phyloP scores from a whole-genome alignment of 2,329 filamentous ascomycete genomes.

The Fusarium sp. region DNA sequence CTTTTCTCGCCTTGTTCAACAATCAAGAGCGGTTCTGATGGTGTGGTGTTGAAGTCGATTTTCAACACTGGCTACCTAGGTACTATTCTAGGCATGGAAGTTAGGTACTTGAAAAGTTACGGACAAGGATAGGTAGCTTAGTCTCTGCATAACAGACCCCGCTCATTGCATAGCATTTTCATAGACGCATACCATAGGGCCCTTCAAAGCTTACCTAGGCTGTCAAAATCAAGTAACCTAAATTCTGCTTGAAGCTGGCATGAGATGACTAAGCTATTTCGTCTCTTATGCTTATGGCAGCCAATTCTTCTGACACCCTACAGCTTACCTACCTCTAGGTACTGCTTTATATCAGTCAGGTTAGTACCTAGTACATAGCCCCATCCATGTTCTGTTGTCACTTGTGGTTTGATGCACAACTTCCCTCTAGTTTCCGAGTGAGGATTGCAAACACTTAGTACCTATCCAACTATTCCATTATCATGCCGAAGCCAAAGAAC shows the following conservation, averaged over 20 bases:
- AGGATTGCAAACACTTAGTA: background rate
- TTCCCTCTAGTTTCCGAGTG: background rate
- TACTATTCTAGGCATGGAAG: background rate
- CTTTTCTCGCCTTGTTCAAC: background rate
- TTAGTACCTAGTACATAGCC: background rate
- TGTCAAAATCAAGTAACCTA: background rate
- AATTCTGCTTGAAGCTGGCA: background rate
- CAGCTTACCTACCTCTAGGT: background rate
- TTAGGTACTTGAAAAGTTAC: background rate
- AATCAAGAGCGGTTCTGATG: background rate
- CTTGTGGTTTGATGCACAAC: background rate
- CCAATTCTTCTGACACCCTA: background rate
- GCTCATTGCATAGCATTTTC: slow-evolving; percentile 24
- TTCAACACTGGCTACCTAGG: background rate
- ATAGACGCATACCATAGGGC: slow-evolving; percentile 1
- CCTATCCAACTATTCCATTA: background rate
- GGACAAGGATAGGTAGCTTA: background rate
- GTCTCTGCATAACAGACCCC: slow-evolving; percentile 9
- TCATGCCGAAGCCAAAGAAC: slow-evolving; percentile 53
- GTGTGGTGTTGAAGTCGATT: slow-evolving; percentile 1
- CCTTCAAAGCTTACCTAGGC: background rate
- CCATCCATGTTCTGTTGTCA: background rate
- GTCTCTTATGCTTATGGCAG: background rate
- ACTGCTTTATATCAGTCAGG: background rate
- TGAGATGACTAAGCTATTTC: background rate